A percentile compares a stretch with the other conserved stretches of the same genome.
phyloP scores from a whole-genome alignment of 495 filamentous ascomycete genomes.

The Sordaria brevicollis region DNA sequence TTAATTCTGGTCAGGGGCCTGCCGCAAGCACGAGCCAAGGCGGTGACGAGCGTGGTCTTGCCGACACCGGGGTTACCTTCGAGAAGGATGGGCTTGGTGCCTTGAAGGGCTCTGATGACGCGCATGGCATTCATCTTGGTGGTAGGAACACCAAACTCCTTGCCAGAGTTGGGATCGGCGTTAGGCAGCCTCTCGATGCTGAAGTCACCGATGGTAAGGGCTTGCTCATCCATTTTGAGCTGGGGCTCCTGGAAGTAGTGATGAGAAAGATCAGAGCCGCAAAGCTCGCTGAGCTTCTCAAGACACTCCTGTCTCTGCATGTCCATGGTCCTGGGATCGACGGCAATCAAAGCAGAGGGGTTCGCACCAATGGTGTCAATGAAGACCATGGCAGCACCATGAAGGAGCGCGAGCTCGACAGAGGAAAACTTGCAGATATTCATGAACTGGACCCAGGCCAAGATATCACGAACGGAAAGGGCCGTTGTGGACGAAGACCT shows the following conservation, averaged over 20 bases:
- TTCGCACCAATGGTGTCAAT: slow-evolving; percentile 93
- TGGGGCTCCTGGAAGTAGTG: slow-evolving; percentile 50
- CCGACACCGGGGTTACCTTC: slow-evolving; percentile 96
- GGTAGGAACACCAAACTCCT: slow-evolving; percentile 79
- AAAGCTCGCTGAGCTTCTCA: slow-evolving; percentile 55
- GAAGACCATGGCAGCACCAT: slow-evolving; percentile 92
- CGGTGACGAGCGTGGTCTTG: slow-evolving; percentile 86
- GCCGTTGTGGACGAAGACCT: slow-evolving; percentile 58
- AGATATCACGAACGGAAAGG: slow-evolving; percentile 80
- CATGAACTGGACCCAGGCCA: slow-evolving; percentile 90
- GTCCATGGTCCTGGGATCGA: slow-evolving; percentile 45
- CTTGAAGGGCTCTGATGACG: slow-evolving; percentile 80
- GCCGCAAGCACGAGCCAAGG: slow-evolving; percentile 67
- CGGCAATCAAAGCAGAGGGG: slow-evolving; percentile 71
- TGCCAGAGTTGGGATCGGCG: slow-evolving; percentile 45
- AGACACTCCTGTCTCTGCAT: slow-evolving; percentile 62
- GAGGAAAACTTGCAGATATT: slow-evolving; percentile 45
- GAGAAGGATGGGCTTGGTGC: slow-evolving; percentile 80
- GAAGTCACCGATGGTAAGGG: slow-evolving; percentile 63
- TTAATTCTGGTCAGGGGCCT: slow-evolving; percentile 86
- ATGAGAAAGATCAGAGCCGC: slow-evolving; percentile 47
- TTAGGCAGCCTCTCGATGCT: slow-evolving; percentile 39
- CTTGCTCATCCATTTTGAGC: slow-evolving; percentile 32
- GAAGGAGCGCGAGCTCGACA: slow-evolving; percentile 44
- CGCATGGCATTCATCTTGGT: slow-evolving; percentile 83